Percentiles rank a stretch among this genome's conserved stretches.
Evolutionary conservation across 2,329 filamentous ascomycete genomes (phyloP).

Genomic region (Aspergillus fructus): DNA sequence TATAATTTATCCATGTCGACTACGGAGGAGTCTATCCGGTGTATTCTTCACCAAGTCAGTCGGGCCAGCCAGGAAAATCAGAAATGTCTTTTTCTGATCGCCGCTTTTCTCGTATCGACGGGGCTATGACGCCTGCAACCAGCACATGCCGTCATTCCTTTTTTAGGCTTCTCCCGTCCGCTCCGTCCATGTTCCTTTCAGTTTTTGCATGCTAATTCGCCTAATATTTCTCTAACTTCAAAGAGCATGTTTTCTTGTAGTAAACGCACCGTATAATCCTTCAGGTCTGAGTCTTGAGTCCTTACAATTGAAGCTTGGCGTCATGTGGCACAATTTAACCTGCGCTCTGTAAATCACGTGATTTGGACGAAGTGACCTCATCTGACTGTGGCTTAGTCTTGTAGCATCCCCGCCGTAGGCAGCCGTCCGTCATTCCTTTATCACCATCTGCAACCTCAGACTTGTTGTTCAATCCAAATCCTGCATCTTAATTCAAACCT

Average conservation of each 20-base stretch:
- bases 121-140: too few species aligned
- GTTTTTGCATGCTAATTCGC: background rate
- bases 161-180: background rate
- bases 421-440: background rate
- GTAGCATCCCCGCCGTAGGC: background rate
- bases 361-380: background rate
- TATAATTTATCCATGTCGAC: too few species aligned
- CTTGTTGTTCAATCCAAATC: background rate
- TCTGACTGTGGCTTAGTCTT: background rate
- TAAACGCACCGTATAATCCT: background rate
- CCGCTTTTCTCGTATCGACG: too few species aligned
- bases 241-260: background rate
- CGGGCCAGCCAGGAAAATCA: too few species aligned
- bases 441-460: background rate
- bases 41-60: too few species aligned
- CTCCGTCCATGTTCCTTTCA: background rate
- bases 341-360: background rate
- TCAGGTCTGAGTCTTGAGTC: too few species aligned
- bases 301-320: too few species aligned
- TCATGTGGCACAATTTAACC: too few species aligned
- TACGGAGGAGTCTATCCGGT: too few species aligned
- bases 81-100: too few species aligned
- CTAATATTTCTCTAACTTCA: background rate
- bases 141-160: background rate
- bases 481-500: background rate